Base-by-base conservation (phyloP, 768 basidiomycete genomes). In the Termitomyces heimii region DNA sequence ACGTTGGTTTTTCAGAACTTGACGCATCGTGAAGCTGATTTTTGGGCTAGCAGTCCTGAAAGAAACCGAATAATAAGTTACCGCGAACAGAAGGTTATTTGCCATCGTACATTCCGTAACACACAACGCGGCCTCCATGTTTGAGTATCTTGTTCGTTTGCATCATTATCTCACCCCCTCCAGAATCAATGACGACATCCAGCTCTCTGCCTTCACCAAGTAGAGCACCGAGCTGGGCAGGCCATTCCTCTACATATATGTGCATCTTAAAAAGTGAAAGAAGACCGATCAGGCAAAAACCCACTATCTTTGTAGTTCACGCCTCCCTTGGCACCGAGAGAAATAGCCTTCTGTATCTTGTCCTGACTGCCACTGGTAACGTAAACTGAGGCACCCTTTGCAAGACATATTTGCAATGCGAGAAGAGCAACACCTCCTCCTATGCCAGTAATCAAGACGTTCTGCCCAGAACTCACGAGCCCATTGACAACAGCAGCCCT, bases 371-470 rank as follows among this genome's bases (percentile, higher is more conserved):
- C 81, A 59, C 88, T 90, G 4, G 92, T 89, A 24, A 93, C 89
- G 68, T 85, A 94, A n/a, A 93, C 89, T 34, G 80, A 80, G 1
- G 89, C 87, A 29, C 92, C 88, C 54, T 78, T 79, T 0, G 88
- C 90, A 4, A 92, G 63, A 66, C 84, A 88, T 9, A 93, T 69
- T 67, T 94, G 91, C 58, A 93, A 70, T 0, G 88, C 85, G 40
- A 83, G 63, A 29, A 94, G 75, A 0, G 92, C 92, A 39, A 94
- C 92, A 13, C 92, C 92, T 20, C 92, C 92, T 24, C 91, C 90
- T 44, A 89, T 82, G 18, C 90, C 90, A 0, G 89, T 90, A 57
- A 94, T 86, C 45, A 94, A 80, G 40, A 94, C 77, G 53, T 86
- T 87, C 35, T 92, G 82, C 7, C 84, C 89, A 14, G 71, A 63